phyloP scores from a whole-genome alignment of 2,329 filamentous ascomycete genomes.

The Annulohypoxylon truncatum region DNA sequence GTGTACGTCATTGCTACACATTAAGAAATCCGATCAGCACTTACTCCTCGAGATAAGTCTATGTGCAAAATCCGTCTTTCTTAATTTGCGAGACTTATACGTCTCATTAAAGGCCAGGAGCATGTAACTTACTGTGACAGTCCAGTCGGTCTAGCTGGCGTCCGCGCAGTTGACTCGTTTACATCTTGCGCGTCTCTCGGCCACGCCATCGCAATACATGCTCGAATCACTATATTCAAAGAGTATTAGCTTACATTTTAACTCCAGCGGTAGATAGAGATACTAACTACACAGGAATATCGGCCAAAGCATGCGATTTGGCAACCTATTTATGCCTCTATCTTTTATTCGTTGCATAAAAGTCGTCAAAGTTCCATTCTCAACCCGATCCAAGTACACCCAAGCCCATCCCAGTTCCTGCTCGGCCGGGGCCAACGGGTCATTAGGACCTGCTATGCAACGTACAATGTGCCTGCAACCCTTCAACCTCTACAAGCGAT shows the following conservation, averaged over 20 bases:
- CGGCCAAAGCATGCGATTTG: slow-evolving; percentile 26
- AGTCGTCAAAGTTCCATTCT: slow-evolving; percentile 25
- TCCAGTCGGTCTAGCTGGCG: not conserved
- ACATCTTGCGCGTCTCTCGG: not conserved
- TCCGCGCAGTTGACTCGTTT: slow-evolving; percentile 13
- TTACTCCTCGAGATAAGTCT: too few relatives aligned
- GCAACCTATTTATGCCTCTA: not conserved
- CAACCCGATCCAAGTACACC: slow-evolving; percentile 21
- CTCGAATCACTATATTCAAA: slow-evolving; percentile 11
- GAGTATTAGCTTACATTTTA: not conserved
- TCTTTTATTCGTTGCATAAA: slow-evolving; percentile 14
- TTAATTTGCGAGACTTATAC: too few relatives aligned
- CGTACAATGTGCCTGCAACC: slow-evolving; percentile 21
- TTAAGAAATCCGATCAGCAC: not conserved
- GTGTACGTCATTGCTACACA: slow-evolving; percentile 20
- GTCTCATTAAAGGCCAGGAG: too few relatives aligned
- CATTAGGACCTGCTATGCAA: not conserved
- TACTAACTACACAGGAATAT: slow-evolving; percentile 28
- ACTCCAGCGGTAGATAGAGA: too few relatives aligned
- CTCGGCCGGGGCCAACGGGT: slow-evolving; percentile 9
- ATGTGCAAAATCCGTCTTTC: too few relatives aligned
- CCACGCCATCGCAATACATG: slow-evolving; percentile 28
- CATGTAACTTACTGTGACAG: slow-evolving; percentile 18
- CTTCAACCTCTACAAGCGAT: not conserved
- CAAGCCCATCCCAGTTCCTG: slow-evolving; percentile 17